Base-by-base conservation (phyloP, 1,284 basidiomycete species). In the Tilletia setariae region DNA sequence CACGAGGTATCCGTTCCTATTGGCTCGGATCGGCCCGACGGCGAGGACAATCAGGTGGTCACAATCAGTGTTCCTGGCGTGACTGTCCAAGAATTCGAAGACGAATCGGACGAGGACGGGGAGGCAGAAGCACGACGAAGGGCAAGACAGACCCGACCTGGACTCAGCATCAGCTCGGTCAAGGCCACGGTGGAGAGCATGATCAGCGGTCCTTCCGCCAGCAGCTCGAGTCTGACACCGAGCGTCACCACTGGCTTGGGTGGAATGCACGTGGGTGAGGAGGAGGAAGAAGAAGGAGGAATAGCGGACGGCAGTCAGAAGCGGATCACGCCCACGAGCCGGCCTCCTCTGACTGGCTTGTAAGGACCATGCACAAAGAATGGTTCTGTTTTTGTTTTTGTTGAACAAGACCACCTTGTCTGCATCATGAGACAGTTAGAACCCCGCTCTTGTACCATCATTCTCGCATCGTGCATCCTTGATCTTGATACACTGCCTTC, bases 161-260 rank as follows among this genome's bases (percentile, higher is more conserved):
- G 76, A 3, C 67, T 72, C 65, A 76, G 70, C 44, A 79, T 79
- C 70, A 77, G 72, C 65, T 72, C 69, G 28, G 78, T 79, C 73
- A 79, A 79, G 66, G 78, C 78, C 1, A 79, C 78, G 30, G 75
- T 79, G 11, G 78, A 79, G 30, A 74, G 71, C 53, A 74, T 79
- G 76, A 25, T 23, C 53, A 59, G 53, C 53, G 28, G 53, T 8
- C 3, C n/a, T 8, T 59, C 53, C 8, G 46, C 46, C 21, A 19
- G 19, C 21, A 19, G 19, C 16, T 8, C 53, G 1, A 28, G 6
- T 59, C n/a, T 30, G 53, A 25, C 23, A 8, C 46, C 68, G 71
- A 28, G 76, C 11, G 35, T 40, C 4, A 30, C 23, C 46, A 63
- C 35, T 19, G 40, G 23, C 21, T 7, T 42, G 67, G 42, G 40